These are phyloP conservation scores for Penicillium sp. DNA, from an alignment of 2,329 filamentous ascomycete genomes.

Conservation along the genomic window DNA sequence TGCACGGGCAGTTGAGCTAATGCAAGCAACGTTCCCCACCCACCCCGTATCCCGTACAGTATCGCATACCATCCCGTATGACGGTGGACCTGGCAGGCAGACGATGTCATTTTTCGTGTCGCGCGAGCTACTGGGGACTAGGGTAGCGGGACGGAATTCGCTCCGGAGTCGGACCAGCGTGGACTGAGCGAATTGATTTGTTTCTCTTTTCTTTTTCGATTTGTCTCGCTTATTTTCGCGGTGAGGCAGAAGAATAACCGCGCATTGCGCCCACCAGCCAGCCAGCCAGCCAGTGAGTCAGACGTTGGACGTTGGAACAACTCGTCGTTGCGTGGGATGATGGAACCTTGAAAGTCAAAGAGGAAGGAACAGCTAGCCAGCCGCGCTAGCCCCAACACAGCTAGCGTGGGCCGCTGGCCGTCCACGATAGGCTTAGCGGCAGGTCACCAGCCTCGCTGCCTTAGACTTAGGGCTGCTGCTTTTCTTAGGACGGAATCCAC, in stretches of 20 bases:
- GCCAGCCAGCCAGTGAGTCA: not conserved
- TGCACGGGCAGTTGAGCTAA: slow-evolving; percentile 7
- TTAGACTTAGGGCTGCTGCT: not conserved
- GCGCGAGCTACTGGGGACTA: not conserved
- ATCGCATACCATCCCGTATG: slow-evolving; percentile 4
- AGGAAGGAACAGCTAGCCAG: not conserved
- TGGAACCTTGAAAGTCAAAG: not conserved
- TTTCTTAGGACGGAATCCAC: not conserved
- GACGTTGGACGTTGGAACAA: not conserved
- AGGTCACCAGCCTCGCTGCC: not conserved
- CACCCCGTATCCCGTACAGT: no score
- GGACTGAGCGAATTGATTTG: no score
- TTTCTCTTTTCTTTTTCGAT: not conserved
- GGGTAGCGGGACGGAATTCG: not conserved
- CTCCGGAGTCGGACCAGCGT: not conserved
- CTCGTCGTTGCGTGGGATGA: not conserved
- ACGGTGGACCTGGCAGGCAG: not conserved
- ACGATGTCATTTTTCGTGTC: slow-evolving; percentile 3
- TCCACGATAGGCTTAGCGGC: not conserved
- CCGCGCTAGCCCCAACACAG: not conserved
- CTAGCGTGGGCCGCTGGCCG: not conserved
- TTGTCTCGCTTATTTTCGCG: no score
- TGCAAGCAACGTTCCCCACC: slow-evolving; percentile 6
- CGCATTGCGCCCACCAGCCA: no score
- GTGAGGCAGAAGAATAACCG: no score